Evolutionary conservation across 345 rosid genomes (phyloP), one percentile per base, ranked within the genome.

Genomic region (Punica granatum): DNA sequence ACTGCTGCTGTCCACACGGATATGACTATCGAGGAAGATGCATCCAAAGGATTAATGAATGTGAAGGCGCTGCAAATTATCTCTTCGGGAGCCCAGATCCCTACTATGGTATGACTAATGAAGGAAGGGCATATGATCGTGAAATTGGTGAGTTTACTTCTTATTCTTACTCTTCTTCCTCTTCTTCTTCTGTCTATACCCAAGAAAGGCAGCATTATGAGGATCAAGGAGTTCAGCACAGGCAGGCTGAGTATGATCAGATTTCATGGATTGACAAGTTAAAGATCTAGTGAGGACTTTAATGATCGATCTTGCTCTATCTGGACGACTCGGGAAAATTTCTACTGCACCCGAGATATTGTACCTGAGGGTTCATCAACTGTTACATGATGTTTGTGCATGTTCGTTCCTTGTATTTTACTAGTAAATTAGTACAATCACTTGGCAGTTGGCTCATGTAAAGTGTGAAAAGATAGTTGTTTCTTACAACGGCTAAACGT

Each of bases 1-100:
- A 21, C 0, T 15, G 77, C 69, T 41, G 78, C 67, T 46, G 31
- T 65, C 43, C 73, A 42, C 53, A 73, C 58, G 58, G 67, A 43
- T 74, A 34, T 64, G 70, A 67, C 63, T 39, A 69, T 1, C 6
- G 51, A 30, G 78, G 69, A 28, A 43, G 65, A 59, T 23, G 64
- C 19, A 41, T 18, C 30, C 61, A 62, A 6, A n/a, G 64, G 43
- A 37, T 37, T 5, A 72, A 73, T 62, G 83, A 74, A 12, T 85
- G 90, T 94, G 74, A 85, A 60, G 74, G 70, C 25, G 80, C 89
- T 63, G 85, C 87, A 2, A 90, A 89, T 79, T 89, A 82, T 74
- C 76, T 89, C 60, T 92, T 92, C 12, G 98, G 98, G 10, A 86
- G 72, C 64, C 72, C 80, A 31, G 54, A 88, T 68, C 94, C 96